Percentiles rank a stretch among this genome's conserved stretches.
Evolutionary conservation across 2,329 filamentous ascomycete species (phyloP).

Genomic region (Ceratocystis ficicola): DNA sequence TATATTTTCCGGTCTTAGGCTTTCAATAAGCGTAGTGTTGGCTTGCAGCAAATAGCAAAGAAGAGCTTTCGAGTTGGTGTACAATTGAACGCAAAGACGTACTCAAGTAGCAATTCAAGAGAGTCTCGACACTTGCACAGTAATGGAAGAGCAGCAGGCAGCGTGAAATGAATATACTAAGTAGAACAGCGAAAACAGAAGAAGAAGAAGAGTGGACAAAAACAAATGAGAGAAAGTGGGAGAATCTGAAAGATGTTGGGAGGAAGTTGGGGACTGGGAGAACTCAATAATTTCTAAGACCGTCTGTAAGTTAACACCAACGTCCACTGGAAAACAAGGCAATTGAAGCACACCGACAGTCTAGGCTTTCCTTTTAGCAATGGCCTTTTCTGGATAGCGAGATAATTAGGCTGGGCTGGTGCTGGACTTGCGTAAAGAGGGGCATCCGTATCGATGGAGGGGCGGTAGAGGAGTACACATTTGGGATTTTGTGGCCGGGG

Average conservation of each 20-base stretch:
- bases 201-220: background rate
- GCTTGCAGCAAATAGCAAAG: background rate
- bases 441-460: slow-evolving; percentile 9
- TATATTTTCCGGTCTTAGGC: background rate
- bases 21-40: background rate
- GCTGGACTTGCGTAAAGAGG: background rate
- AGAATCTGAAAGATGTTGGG: slow-evolving; percentile 17
- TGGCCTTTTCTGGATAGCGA: background rate
- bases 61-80: background rate
- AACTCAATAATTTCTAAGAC: slow-evolving; percentile 13
- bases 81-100: slow-evolving; percentile 2
- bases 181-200: background rate
- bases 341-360: background rate
- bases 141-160: background rate
- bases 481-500: background rate
- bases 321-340: slow-evolving; percentile 1
- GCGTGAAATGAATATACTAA: background rate
- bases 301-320: slow-evolving; percentile 7
- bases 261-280: slow-evolving; percentile 12
- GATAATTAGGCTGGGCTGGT: background rate
- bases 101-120: background rate
- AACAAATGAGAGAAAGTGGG: background rate
- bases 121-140: background rate
- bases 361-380: slow-evolving; percentile 7
- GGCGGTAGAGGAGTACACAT: background rate